These are phyloP conservation scores for Melaleuca quinquenervia DNA, from an alignment of 345 rosid species.

Conservation along the genomic window DNA sequence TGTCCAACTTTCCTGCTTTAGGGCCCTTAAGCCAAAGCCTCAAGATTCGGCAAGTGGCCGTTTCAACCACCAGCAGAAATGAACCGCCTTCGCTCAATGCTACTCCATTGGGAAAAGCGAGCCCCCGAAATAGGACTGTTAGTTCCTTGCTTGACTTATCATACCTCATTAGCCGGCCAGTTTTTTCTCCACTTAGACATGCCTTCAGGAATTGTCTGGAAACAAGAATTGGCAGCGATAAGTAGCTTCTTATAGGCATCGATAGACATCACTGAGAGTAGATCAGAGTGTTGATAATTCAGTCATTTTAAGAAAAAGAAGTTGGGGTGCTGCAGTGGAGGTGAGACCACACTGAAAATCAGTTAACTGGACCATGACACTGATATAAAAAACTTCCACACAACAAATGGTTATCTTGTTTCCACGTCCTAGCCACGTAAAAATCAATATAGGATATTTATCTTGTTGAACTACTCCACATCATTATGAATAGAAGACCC, in stretches of 20 bases:
- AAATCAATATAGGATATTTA: not conserved
- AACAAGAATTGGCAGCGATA: not conserved
- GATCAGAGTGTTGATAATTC: not conserved
- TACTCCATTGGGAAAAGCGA: slow-evolving; percentile 63
- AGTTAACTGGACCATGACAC: not conserved
- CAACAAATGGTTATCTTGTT: not conserved
- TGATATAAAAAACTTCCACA: not conserved
- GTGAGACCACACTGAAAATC: not conserved
- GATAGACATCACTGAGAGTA: not conserved
- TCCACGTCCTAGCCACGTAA: not conserved
- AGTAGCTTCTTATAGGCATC: not conserved
- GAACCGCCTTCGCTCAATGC: slow-evolving; percentile 52
- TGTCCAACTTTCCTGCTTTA: slow-evolving; percentile 18
- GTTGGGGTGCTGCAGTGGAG: not conserved
- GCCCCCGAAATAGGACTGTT: slow-evolving; percentile 27
- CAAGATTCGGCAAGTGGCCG: slow-evolving; percentile 22
- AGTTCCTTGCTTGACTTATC: slow-evolving; percentile 37
- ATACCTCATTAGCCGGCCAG: slow-evolving; percentile 54
- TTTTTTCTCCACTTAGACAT: slow-evolving; percentile 30
- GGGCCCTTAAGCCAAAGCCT: slow-evolving; percentile 43
- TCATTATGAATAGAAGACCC: not conserved
- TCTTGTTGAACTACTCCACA: not conserved
- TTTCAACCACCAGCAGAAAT: slow-evolving; percentile 45
- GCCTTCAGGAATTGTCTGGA: slow-evolving; percentile 42
- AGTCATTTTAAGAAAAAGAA: not conserved